Conservation (phyloP, 2,329 filamentous ascomycete species). For the Trichothecium sympodiale region DNA sequence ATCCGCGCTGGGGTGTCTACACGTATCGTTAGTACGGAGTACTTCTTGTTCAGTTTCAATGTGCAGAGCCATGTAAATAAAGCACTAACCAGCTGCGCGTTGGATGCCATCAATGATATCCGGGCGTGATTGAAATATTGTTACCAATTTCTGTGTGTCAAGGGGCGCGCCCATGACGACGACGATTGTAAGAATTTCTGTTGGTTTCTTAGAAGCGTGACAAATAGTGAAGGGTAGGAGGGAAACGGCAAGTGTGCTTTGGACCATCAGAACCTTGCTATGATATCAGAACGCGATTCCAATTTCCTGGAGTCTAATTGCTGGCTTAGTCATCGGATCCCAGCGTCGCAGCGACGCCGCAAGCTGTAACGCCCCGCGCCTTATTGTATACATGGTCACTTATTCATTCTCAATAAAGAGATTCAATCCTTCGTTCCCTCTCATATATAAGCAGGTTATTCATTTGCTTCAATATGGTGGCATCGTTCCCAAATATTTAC, state of each 20-base stretch:
- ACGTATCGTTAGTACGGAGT: too few species aligned
- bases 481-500: slow-evolving; percentile 63
- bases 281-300: too few species aligned
- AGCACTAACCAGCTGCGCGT: slow-evolving; percentile 36
- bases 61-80: background rate
- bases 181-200: background rate
- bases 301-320: background rate
- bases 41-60: too few species aligned
- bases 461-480: slow-evolving; percentile 34
- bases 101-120: slow-evolving; percentile 45
- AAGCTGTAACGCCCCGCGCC: too few species aligned
- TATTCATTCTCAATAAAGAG: too few species aligned
- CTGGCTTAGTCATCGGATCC: background rate
- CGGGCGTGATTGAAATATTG: slow-evolving; percentile 43
- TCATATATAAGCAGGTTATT: too few species aligned
- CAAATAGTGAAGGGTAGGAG: background rate
- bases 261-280: too few species aligned
- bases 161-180: slow-evolving; percentile 30
- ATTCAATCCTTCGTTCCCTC: too few species aligned
- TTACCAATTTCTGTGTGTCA: slow-evolving; percentile 36
- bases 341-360: too few species aligned
- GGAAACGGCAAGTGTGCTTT: too few species aligned
- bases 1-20: slow-evolving; percentile 39
- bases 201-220: background rate
- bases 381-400: too few species aligned